Base-by-base conservation (phyloP, 2,329 filamentous ascomycete species). In the Colletotrichum sp. region DNA sequence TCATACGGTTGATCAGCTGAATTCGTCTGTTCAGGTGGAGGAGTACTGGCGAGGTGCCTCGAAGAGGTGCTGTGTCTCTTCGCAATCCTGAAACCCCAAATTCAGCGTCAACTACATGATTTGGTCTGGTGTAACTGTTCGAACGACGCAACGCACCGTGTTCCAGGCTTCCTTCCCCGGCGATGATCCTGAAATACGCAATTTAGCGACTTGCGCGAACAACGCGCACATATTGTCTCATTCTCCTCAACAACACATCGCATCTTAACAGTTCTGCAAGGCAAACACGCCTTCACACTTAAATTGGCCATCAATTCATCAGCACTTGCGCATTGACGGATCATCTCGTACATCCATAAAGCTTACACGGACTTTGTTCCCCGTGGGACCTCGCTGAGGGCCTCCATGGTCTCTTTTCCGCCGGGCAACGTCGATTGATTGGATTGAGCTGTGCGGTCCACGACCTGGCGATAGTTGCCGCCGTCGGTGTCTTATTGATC, bases 251-350 rank as follows among this genome's bases (percentile, higher is more conserved):
- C 73, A 16, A 77, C 78, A 71, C 85, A 87, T 71, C 83, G 86
- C 82, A 86, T 84, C 77, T 87, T 87, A 19, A 86, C 82, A 25
- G 79, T 83, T 59, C 85, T 80, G 71, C 85, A 87, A 73, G 81
- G 77, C 11, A 85, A 80, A 74, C 85, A 87, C 29, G 85, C 85
- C 69, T 81, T 81, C 8, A 19, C 12, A 12, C 59, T 62, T 22
- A 2, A 22, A 52, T 52, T 13, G 16, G 19, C 11, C 59, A 30
- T 32, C 19, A 16, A 8, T 1, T 13, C 29, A 29, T n/a, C 59
- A 62, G 29, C 29, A 62, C 0, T 22, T 8, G n/a, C 44, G 29
- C 29, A 34, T 32, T 7, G 29, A 15, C 27, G 3, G 0, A 32
- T 62, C 4, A 2, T 13, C 3, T 22, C 5, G 71, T 69, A 27